Evolutionary conservation across 1,139 yeast genomes (phyloP), one percentile per base, ranked within the genome.

Genomic region (Pichia sp.): DNA sequence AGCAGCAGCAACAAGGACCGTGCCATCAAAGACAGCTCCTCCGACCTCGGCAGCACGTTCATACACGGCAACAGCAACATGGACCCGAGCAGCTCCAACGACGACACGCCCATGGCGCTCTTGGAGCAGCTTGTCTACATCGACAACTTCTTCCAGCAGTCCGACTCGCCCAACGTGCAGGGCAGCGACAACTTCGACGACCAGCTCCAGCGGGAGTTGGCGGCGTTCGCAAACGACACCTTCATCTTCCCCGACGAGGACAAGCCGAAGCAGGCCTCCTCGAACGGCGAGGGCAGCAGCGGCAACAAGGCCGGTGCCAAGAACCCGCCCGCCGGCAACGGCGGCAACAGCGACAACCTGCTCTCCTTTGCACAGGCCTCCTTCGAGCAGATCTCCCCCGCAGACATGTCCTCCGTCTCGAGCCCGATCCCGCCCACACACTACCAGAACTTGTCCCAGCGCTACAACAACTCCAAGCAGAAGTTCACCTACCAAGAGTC

Each of bases 161-260:
- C 59, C 31, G 70, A 63, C 45, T 50, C 60, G 2, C 64, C 66
- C 15, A 55, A 57, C 8, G 58, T 47, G 15, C 55, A 57, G 4
- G 61, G 57, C 36, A 57, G 58, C 4, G 51, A 55, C 10, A 54
- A 54, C 13, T 77, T 81, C 43, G 90, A 85, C 64, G 88, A 85
- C 54, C 85, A 85, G 61, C 70, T 85, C 32, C 81, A 87, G 32
- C 81, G 85, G 40, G 93, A 86, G 66, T 74, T 86, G 61, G 87
- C 90, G 16, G 90, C 90, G 1, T 86, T 86, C 75, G 92, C 90
- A 0, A 90, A 86, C 63, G 90, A 85, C 59, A 78, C 86, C 8
- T 86, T 86, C 62, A 79, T 86, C 3, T 86, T 86, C 65, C 90
- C 90, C 0, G 93, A 86, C 65, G 92, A 86, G 65, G 90, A 85